A percentile compares a stretch with the other conserved stretches of the same genome.
Conservation (phyloP, 352 stramenopile genomes). For the Globisporangium solare region DNA sequence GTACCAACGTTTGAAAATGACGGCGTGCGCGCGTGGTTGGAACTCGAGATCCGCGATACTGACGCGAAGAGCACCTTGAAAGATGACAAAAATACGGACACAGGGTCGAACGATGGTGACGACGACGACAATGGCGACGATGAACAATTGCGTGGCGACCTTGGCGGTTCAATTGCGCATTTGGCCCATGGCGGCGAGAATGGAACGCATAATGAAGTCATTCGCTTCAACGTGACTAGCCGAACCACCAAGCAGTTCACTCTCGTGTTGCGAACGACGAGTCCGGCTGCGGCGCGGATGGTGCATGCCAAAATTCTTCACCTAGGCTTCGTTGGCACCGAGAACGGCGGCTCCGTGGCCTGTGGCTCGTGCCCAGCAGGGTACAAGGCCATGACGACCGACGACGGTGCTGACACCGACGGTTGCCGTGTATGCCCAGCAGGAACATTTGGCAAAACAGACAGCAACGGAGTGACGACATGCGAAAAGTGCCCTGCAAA, state of each 20-base stretch:
- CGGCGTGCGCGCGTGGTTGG: constrained; percentile 62
- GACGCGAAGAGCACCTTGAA: constrained; percentile 12
- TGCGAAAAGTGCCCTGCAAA: constrained; percentile 55
- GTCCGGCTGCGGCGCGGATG: constrained; percentile 29
- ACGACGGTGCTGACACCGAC: constrained; percentile 14
- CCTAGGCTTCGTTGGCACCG: constrained; percentile 46
- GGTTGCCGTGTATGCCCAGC: constrained; percentile 57
- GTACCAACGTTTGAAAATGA: constrained; percentile 60
- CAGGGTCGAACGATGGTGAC: neutral
- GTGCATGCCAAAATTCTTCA: constrained; percentile 49
- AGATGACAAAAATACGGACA: neutral
- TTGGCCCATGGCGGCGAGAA: constrained; percentile 62
- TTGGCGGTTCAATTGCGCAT: constrained; percentile 34
- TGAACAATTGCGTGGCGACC: constrained; percentile 13
- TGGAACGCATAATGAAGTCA: constrained; percentile 49
- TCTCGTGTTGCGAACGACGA: constrained; percentile 55
- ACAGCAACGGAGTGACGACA: constrained; percentile 28
- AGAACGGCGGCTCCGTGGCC: constrained; percentile 41
- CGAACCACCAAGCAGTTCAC: constrained; percentile 42
- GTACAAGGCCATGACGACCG: constrained; percentile 31
- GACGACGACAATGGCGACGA: constrained; percentile 10
- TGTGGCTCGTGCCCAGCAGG: constrained; percentile 52
- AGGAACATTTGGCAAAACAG: constrained; percentile 35
- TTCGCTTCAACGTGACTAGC: constrained; percentile 50
- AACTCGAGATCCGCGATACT: constrained; percentile 45